These are phyloP conservation scores for Anthracocystis setariae DNA, from an alignment of 1,284 basidiomycete genomes.

Conservation along the genomic window DNA sequence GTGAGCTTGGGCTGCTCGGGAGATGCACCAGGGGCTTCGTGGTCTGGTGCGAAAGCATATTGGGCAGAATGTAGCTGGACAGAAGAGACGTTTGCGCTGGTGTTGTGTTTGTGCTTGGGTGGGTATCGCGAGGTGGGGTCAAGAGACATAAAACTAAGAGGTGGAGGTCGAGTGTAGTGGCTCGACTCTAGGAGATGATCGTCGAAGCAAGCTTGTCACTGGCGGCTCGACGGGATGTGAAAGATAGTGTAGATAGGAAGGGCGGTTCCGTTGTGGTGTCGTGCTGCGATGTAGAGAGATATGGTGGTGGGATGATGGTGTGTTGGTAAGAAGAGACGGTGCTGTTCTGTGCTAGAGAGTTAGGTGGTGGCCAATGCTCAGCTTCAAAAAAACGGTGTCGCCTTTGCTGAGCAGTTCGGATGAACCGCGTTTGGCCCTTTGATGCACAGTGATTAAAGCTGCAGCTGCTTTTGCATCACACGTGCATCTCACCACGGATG, in stretches of 20 bases:
- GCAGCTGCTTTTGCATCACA: neutral
- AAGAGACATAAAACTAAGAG: constrained; percentile 41
- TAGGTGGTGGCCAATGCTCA: neutral
- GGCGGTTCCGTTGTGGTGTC: neutral
- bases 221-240: neutral
- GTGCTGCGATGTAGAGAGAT: neutral
- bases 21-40: constrained; percentile 1
- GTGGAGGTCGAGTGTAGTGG: constrained; percentile 20
- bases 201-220: constrained; percentile 25
- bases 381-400: neutral
- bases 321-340: neutral
- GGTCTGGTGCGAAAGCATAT: constrained; percentile 6
- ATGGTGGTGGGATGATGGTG: neutral
- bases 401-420: neutral
- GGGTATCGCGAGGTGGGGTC: constrained; percentile 10
- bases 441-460: constrained; percentile 1
- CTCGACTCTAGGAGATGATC: constrained; percentile 19
- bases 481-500: neutral
- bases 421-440: neutral
- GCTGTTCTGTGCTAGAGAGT: neutral
- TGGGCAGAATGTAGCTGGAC: constrained; percentile 6
- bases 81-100: neutral
- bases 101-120: constrained; percentile 9
- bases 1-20: neutral
- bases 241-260: no score